phyloP scores from a whole-genome alignment of 2,329 filamentous ascomycete genomes.

The Claviceps pazoutovae region DNA sequence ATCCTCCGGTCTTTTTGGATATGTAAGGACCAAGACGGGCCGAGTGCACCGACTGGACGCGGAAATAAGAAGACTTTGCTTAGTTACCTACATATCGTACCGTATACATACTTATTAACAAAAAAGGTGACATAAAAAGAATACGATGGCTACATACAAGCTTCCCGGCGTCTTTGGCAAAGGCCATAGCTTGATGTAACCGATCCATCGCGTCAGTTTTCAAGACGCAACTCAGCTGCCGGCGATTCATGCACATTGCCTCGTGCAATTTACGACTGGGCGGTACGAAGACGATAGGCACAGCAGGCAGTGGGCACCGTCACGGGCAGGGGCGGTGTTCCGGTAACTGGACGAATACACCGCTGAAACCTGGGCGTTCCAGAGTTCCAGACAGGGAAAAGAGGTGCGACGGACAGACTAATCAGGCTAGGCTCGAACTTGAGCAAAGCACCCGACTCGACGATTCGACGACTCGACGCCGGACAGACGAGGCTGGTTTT shows the following conservation, averaged over 20 bases:
- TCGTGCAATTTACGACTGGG: conserved; percentile 2
- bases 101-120: too few species aligned
- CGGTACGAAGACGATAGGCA: neutral
- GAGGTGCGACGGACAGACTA: neutral
- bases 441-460: neutral
- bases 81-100: too few species aligned
- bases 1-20: too few species aligned
- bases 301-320: too few species aligned
- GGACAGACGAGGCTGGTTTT: neutral
- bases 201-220: conserved; percentile 5
- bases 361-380: neutral
- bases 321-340: too few species aligned
- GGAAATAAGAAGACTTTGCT: too few species aligned
- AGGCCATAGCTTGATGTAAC: neutral
- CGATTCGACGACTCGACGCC: neutral
- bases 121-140: neutral
- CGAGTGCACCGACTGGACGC: too few species aligned
- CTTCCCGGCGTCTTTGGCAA: neutral
- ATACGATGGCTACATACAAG: neutral
- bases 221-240: conserved; percentile 3
- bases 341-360: neutral
- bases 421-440: neutral
- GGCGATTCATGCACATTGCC: conserved; percentile 6
- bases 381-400: neutral
- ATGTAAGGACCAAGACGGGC: too few species aligned